Evolutionary conservation across 306 rosid genomes (phyloP), one percentile per base, ranked within the genome.

Genomic region (Senna tora): DNA sequence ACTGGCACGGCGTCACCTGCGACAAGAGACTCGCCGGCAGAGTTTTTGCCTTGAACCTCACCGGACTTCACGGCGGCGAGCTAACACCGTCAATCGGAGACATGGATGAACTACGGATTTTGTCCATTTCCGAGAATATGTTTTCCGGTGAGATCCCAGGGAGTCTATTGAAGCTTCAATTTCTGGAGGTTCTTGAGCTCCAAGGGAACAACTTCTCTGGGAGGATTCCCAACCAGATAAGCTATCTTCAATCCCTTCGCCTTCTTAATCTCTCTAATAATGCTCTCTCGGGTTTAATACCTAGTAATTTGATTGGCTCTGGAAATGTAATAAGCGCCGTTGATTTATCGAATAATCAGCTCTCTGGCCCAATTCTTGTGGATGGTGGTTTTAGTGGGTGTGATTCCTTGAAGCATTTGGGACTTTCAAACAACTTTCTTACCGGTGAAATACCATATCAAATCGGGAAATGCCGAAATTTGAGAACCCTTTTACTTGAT

Each of bases 141-240:
- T 75, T 87, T 14, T 77, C 77, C 62, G 88, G 87, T 34, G 69
- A 79, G 72, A 80, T 87, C 78, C 84, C 85, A 61, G 61, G 15
- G 63, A 79, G 64, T 19, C 9, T 85, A 7, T 65, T 80, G 25
- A 82, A 82, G 34, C 89, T 84, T 67, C 75, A 62, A 66, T 38
- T 1, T 4, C 73, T 84, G 52, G 71, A 80, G 76, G 74, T 77
- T 61, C 78, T 84, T 63, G 83, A 84, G 84, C 79, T 87, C n/a
- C 87, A 84, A 55, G 84, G 82, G 1, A 87, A 87, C 74, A 84
- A 87, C 78, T 84, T 87, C 57, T 84, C 92, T 0, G 87, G 87
- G 39, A 56, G 30, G 15, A 50, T 87, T 14, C 87, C 82, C 0
- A 32, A 10, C 38, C 77, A 82, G 85, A 82, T 82, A 71, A 74